Base-by-base conservation (phyloP, 352 stramenopile genomes). In the Pythium brassicae region DNA sequence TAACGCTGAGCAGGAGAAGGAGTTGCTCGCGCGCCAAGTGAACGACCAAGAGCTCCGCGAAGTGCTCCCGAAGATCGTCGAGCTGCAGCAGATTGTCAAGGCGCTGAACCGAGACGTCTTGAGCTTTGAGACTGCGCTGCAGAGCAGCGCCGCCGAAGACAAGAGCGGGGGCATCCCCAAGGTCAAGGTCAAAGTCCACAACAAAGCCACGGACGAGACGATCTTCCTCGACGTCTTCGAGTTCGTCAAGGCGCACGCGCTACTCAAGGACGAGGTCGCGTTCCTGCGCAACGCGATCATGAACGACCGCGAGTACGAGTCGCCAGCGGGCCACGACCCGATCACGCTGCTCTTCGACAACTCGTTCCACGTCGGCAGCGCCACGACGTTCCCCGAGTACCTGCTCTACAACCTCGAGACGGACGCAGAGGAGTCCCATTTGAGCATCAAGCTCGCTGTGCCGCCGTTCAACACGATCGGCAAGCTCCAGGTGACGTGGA, bases 151-250 rank as follows among this genome's bases (percentile, higher is more conserved):
- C 0, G 63, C 66, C 42, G 57, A 66, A 57, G 71, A 78, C 11
- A 84, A 85, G 20, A 61, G 64, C 8, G 60, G 49, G 20, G 53
- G 69, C 12, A 90, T 93, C 55, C 87, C 89, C 5, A 91, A 91
- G 47, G 85, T 96, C 58, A 97, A 96, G 59, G 84, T 97, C 63
- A 94, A 96, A 66, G 86, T 97, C 51, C 72, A 88, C 66, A 95
- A 97, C 71, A 86, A 80, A 27, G 69, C 76, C 12, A 95, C 85
- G 9, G 85, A 96, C 56, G 85, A 95, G 64, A 90, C 81, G 17
- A 97, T 97, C 61, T 91, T 97, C 60, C 69, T 98, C 0, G 91
- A 97, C 58, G 89, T 96, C 14, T 96, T 97, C 67, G 92, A 98
- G 66, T 97, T 98, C 55, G 81, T 92, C 37, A 94, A 94, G 58